These are phyloP conservation scores for Solanum chilense DNA, from an alignment of 257 asterid species.

Conservation along the genomic window DNA sequence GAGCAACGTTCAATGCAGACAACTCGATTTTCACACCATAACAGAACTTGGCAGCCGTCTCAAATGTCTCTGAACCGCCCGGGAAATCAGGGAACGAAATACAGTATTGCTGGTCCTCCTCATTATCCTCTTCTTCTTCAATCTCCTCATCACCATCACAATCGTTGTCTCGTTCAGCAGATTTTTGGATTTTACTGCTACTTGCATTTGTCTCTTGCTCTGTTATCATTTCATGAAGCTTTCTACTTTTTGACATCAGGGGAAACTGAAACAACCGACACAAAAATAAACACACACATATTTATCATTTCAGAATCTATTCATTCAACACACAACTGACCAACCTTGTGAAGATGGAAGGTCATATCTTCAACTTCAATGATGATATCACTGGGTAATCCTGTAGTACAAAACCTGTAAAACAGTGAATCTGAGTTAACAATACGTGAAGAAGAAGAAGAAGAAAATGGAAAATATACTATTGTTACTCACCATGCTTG, in stretches of 20 bases:
- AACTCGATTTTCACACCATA: conserved; percentile 78
- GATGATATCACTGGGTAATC: conserved; percentile 77
- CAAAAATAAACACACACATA: background rate
- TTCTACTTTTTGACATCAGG: conserved; percentile 76
- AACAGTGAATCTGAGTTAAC: background rate
- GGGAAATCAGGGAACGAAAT: conserved; percentile 78
- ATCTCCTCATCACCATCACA: conserved; percentile 22
- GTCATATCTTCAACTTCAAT: conserved; percentile 83
- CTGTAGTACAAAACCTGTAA: conserved; percentile 91
- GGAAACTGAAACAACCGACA: conserved; percentile 52
- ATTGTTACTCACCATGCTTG: conserved; percentile 70
- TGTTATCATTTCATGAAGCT: conserved; percentile 79
- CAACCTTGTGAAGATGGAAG: conserved; percentile 85
- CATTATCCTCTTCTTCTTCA: conserved; percentile 35
- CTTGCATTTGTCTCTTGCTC: conserved; percentile 49
- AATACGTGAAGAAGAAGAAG: background rate
- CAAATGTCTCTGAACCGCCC: conserved; percentile 86
- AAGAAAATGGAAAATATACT: background rate
- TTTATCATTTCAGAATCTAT: background rate
- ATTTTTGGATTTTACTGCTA: conserved; percentile 23
- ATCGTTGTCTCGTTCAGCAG: conserved; percentile 8
- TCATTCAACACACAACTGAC: background rate
- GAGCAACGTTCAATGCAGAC: conserved; percentile 61
- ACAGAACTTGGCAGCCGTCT: conserved; percentile 85
- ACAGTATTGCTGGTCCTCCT: conserved; percentile 38